phyloP scores from a whole-genome alignment of 2,329 filamentous ascomycete genomes.

The Penicillium corylophilum region DNA sequence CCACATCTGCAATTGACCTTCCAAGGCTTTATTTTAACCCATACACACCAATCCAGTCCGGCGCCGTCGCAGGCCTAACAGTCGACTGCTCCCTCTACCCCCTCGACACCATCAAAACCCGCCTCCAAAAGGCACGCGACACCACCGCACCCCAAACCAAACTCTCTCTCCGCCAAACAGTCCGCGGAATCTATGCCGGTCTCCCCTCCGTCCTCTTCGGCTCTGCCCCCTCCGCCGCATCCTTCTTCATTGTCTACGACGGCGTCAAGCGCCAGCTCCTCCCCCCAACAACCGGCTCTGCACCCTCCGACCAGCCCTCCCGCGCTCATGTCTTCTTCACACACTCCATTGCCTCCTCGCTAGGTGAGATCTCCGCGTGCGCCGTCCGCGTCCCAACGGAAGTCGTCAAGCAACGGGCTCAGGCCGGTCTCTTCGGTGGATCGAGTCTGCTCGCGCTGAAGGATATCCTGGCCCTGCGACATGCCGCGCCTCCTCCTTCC shows the following conservation, averaged over 20 bases:
- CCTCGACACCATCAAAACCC: conserved; percentile 97
- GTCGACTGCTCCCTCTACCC: conserved; percentile 97
- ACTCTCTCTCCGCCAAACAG: conserved; percentile 77
- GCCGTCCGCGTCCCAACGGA: conserved; percentile 91
- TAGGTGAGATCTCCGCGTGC: conserved; percentile 91
- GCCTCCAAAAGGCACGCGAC: conserved; percentile 68
- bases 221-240: conserved; percentile 87
- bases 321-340: conserved; percentile 45
- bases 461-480: conserved; percentile 62
- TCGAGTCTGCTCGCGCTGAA: conserved; percentile 65
- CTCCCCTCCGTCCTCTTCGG: conserved; percentile 87
- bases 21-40: not conserved
- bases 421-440: conserved; percentile 78
- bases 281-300: conserved; percentile 20
- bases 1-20: not conserved
- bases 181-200: conserved; percentile 89
- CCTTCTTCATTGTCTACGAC: conserved; percentile 98
- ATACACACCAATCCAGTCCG: conserved; percentile 58
- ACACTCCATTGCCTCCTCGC: conserved; percentile 81
- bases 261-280: conserved; percentile 61
- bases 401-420: conserved; percentile 94
- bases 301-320: conserved; percentile 24
- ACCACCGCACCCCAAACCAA: conserved; percentile 52
- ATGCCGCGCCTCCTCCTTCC: conserved; percentile 22
- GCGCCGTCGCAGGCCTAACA: conserved; percentile 87